These are phyloP conservation scores for Epichloe baconii DNA, from an alignment of 2,329 filamentous ascomycete species.

Conservation along the genomic window DNA sequence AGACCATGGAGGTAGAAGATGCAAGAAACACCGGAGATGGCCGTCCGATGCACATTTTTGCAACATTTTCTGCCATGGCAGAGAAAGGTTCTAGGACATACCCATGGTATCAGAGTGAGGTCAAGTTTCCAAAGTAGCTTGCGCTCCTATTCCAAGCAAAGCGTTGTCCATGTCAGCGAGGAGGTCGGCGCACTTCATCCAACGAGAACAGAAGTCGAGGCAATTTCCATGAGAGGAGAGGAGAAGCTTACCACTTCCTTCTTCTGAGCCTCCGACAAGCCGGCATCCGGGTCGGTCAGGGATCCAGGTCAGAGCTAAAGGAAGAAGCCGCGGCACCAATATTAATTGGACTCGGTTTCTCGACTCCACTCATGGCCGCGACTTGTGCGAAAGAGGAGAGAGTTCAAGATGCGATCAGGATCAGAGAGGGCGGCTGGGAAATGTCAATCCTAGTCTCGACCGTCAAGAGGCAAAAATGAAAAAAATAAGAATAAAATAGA, in stretches of 20 bases:
- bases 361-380: conserved; percentile 19
- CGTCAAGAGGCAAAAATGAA: too few species aligned
- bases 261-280: conserved; percentile 49
- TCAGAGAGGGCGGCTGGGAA: too few species aligned
- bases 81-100: conserved; percentile 13
- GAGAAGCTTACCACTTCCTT: conserved; percentile 41
- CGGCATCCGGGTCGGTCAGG: conserved; percentile 38
- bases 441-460: too few species aligned
- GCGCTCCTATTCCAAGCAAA: conserved; percentile 35
- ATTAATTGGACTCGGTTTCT: conserved; percentile 11
- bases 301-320: conserved; percentile 16
- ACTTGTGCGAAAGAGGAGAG: too few species aligned
- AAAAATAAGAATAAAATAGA: too few species aligned
- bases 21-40: background rate
- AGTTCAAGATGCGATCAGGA: too few species aligned
- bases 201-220: background rate
- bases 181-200: background rate
- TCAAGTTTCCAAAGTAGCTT: conserved; percentile 51
- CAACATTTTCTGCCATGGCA: background rate
- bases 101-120: conserved; percentile 46
- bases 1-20: background rate
- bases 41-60: background rate
- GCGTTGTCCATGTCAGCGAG: background rate
- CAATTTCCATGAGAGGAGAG: background rate
- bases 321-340: conserved; percentile 15